Conservation (phyloP, 2,329 filamentous ascomycete species). For the Dothidotthia symphoricarpi region DNA sequence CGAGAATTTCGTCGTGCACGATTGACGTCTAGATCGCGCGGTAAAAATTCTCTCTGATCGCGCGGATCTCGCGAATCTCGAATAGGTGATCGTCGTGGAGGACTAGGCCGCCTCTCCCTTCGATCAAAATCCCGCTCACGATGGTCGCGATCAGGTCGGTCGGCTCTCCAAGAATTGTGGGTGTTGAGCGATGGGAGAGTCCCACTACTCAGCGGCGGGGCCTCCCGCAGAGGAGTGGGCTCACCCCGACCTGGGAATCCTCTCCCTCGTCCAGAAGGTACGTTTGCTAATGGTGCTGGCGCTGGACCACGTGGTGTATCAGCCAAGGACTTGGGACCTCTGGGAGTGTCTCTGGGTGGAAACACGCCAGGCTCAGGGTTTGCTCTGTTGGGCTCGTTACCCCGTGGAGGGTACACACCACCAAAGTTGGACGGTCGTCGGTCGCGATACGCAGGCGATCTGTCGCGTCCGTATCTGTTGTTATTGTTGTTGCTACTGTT, state of each 20-base stretch:
- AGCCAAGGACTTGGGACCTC: conserved; percentile 76
- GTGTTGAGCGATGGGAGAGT: conserved; percentile 34
- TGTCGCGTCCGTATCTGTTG: conserved; percentile 44
- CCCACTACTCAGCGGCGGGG: conserved; percentile 48
- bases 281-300: conserved; percentile 28
- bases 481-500: conserved; percentile 39
- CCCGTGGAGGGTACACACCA: conserved; percentile 54
- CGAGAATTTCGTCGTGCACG: conserved; percentile 67
- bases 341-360: conserved; percentile 62
- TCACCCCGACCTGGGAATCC: conserved; percentile 61
- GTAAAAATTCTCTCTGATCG: conserved; percentile 62
- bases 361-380: conserved; percentile 31
- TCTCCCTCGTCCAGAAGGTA: conserved; percentile 52
- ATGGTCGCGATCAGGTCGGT: conserved; percentile 42
- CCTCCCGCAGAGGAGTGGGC: conserved; percentile 59
- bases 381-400: conserved; percentile 37
- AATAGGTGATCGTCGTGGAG: conserved; percentile 62
- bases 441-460: conserved; percentile 60
- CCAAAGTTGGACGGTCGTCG: conserved; percentile 63
- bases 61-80: conserved; percentile 56
- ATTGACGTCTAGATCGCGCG: conserved; percentile 64
- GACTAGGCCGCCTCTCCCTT: conserved; percentile 61
- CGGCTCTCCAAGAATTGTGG: conserved; percentile 55
- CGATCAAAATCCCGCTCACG: conserved; percentile 58
- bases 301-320: conserved; percentile 55